These are phyloP conservation scores for Hibiscus syriacus DNA, from an alignment of 345 rosid species.

Conservation along the genomic window DNA sequence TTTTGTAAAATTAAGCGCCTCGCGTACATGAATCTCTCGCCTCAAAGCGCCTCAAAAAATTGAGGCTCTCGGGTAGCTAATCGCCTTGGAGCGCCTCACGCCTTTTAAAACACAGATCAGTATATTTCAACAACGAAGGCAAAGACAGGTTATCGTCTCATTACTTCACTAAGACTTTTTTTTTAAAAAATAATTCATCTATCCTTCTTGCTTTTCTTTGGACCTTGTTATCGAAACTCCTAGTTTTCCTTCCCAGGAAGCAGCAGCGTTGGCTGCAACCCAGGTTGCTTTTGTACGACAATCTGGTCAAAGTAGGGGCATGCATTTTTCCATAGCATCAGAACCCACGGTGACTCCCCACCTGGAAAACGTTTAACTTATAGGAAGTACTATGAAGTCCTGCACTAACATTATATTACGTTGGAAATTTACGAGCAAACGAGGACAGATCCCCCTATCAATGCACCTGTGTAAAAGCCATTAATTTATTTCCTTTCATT, in stretches of 20 bases:
- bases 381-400: background rate
- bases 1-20: no score
- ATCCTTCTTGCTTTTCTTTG: background rate
- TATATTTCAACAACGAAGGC: constrained; percentile 79
- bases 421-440: background rate
- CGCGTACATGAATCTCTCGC: no score
- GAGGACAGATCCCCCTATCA: background rate
- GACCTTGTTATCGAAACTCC: constrained; percentile 5
- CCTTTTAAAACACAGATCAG: no score
- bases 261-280: constrained; percentile 73
- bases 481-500: background rate
- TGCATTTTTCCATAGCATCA: constrained; percentile 63
- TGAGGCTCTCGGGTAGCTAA: no score
- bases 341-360: constrained; percentile 32
- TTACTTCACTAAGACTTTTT: background rate
- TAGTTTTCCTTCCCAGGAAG: constrained; percentile 51
- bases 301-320: constrained; percentile 62
- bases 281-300: constrained; percentile 82
- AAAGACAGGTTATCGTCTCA: constrained; percentile 60
- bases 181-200: background rate
- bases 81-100: no score
- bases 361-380: constrained; percentile 40
- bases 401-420: background rate
- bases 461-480: background rate
- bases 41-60: no score